Evolutionary conservation across 257 asterid species (phyloP).

Genomic region (Capsicum rhomboideum): DNA sequence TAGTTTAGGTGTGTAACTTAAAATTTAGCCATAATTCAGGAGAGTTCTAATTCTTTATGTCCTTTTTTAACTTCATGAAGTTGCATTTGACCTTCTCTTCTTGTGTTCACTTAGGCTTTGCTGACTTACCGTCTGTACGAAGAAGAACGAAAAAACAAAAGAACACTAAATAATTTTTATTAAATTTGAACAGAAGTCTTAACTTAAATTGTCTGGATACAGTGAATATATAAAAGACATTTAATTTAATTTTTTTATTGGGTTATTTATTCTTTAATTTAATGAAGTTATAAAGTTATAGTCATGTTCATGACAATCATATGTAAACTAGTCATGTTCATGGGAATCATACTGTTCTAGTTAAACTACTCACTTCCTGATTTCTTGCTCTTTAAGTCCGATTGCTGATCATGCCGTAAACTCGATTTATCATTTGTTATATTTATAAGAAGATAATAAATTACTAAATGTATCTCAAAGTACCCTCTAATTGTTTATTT

Average conservation of each 20-base stretch:
- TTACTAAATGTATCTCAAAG: no score
- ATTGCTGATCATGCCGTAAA: constrained; percentile 2
- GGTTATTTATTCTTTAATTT: neutral
- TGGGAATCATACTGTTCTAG: constrained; percentile 1
- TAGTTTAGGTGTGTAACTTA: no score
- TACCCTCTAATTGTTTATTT: neutral
- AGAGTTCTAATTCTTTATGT: no score
- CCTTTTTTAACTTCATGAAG: neutral
- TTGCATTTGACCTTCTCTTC: neutral
- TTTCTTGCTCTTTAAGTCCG: neutral
- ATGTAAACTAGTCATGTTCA: neutral
- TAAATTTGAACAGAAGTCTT: neutral
- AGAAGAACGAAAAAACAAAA: neutral
- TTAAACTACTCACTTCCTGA: neutral
- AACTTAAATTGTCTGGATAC: neutral
- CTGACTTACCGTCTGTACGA: neutral
- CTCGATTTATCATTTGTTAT: neutral
- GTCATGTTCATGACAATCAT: neutral
- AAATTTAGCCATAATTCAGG: no score
- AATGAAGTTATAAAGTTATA: neutral
- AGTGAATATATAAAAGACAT: neutral
- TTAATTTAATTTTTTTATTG: neutral
- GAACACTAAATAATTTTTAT: neutral
- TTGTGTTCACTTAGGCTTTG: neutral
- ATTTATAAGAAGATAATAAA: neutral